Evolutionary conservation across 768 basidiomycete species (phyloP), one percentile per base, ranked within the genome.

Genomic region (Mycena maculata): DNA sequence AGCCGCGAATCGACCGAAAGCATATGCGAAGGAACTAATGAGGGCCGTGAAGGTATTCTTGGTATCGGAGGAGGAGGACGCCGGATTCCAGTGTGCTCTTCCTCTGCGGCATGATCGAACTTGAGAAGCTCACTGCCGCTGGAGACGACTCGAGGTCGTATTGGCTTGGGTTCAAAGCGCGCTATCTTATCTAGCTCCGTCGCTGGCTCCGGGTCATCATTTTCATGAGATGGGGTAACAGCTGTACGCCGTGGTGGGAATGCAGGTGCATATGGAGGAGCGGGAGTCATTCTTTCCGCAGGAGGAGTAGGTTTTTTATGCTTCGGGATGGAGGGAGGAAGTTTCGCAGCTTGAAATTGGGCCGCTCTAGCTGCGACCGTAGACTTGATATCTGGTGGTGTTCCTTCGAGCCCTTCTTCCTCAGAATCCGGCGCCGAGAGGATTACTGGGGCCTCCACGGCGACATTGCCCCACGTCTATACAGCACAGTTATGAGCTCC

Each of bases 381-480:
- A 38, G 50, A 30, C 57, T 66, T 60, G 50, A 55, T 39, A 48
- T 60, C n/a, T n/a, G n/a, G 10, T 20, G 16, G 18, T 30, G 28
- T 23, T 41, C 42, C 45, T 48, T 57, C n/a, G n/a, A n/a, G n/a
- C n/a, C n/a, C 54, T 31, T 61, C 60, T 39, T 61, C 60, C 36
- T 67, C 60, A 36, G 66, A 67, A 49, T 67, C 66, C 31, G 60
- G 42, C 36, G 65, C 25, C 23, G 59, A 30, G 39, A 47, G 57
- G 30, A 39, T 28, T 44, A 59, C 64, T 42, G 66, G 66, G 25
- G 66, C 60, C 25, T 67, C 66, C 60, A 67, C 59, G 31, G 45
- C 50, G 57, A 60, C 55, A 50, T 67, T 67, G 42, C 66, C 65
- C 66, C 66, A 67, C 42, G 66, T 67, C 66, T 67, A 53, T 28